Base-by-base conservation (phyloP, 1,284 basidiomycete genomes). In the Ceratobasidium sp. region DNA sequence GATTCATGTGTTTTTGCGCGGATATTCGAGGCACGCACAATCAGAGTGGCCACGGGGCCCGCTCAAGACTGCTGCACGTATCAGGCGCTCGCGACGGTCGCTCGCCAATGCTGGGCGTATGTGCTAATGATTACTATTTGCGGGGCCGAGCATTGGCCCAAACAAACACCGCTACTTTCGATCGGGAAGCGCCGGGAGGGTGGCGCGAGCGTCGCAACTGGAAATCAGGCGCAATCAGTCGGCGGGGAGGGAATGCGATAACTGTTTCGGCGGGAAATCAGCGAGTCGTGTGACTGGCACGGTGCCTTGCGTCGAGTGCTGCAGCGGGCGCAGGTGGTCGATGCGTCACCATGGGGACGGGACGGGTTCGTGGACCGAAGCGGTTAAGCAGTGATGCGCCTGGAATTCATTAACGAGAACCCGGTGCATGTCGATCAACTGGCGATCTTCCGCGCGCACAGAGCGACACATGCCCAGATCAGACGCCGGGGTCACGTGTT, bases 141-240 rank as follows among this genome's bases (percentile, higher is more conserved):
- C 56, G 56, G 54, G 32, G 54, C 32, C 7, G 54, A 19, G 22
- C n/a, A 19, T 52, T 11, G 51, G 54, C 19, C 56, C 25, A 59
- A 59, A 59, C 56, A 59, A 59, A 59, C 9, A 59, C 56, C 56
- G 56, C 56, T 59, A 59, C 56, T 59, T 59, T 59, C 56, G 56
- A 59, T 59, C 56, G 37, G 37, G 37, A 3, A 3, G 4, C 8
- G 37, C 37, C 37, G 37, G 37, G 37, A 2, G 4, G 8, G 37
- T 37, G 37, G 37, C 37, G 37, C 37, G 37, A 37, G 37, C 37
- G 37, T 37, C 2, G 37, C 37, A 37, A 37, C 37, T 37, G 37
- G 37, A 37, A 37, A 37, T 37, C 37, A 37, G 37, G 37, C 37
- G n/a, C n/a, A n/a, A n/a, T n/a, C n/a, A n/a, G n/a, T n/a, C n/a